These are phyloP conservation scores for Ophiocytium majus DNA, from an alignment of 352 stramenopile genomes.

Conservation along the genomic window DNA sequence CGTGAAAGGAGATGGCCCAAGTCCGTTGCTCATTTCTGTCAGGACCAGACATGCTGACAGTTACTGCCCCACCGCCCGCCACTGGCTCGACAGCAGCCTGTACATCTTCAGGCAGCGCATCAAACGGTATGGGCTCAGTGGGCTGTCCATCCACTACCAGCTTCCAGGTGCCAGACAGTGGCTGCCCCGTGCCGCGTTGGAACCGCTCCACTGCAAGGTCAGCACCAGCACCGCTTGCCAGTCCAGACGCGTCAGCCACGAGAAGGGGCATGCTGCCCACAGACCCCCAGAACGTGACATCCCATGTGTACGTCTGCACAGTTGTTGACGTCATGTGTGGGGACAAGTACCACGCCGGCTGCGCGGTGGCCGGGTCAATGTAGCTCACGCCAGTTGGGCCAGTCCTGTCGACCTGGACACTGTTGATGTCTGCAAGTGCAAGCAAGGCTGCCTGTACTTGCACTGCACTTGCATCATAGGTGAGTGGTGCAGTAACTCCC, in stretches of 20 bases:
- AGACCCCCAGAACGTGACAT: slow-evolving; percentile 10
- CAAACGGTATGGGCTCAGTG: background rate
- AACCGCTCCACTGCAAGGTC: slow-evolving; percentile 31
- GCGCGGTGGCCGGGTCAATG: background rate
- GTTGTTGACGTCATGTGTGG: background rate
- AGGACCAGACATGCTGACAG: background rate
- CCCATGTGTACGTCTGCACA: background rate
- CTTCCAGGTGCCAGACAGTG: slow-evolving; percentile 34
- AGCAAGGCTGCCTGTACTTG: background rate
- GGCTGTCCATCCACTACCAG: slow-evolving; percentile 17
- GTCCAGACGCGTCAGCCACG: background rate
- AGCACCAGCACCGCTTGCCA: background rate
- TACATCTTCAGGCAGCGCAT: slow-evolving; percentile 36
- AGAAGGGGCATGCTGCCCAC: background rate
- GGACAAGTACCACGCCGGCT: background rate
- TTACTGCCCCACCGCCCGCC: background rate
- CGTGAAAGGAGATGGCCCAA: background rate
- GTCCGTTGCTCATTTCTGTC: background rate
- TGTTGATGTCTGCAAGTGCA: background rate
- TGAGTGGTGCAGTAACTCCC: background rate
- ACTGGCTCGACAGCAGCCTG: background rate
- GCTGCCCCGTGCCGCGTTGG: slow-evolving; percentile 26
- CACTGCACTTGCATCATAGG: background rate
- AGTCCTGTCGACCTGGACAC: background rate
- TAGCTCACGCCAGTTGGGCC: background rate